Evolutionary conservation across 2,329 filamentous ascomycete genomes (phyloP).

Genomic region (Pseudocercospora macadamiae): DNA sequence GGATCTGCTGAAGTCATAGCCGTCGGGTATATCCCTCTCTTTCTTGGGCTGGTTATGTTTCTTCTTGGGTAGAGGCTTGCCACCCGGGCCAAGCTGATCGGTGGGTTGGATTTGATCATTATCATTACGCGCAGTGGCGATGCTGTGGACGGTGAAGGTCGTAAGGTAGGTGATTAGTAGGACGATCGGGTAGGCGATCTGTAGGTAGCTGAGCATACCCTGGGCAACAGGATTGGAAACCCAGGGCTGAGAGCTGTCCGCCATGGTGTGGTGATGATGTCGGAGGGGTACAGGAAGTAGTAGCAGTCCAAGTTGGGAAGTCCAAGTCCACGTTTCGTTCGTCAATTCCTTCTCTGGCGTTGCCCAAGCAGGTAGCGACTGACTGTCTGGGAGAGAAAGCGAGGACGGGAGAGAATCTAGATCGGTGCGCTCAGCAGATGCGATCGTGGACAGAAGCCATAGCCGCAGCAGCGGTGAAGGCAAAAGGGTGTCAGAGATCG

Average conservation of each 20-base stretch:
- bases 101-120: conserved; percentile 42
- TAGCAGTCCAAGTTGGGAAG: conserved; percentile 55
- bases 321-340: neutral
- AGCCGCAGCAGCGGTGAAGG: neutral
- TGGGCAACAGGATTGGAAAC: conserved; percentile 46
- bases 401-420: neutral
- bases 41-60: conserved; percentile 60
- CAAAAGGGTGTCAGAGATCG: neutral
- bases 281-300: neutral
- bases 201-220: conserved; percentile 51
- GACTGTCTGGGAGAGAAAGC: neutral
- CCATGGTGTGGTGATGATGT: conserved; percentile 18
- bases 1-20: conserved; percentile 64
- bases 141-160: conserved; percentile 64
- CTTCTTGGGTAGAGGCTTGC: conserved; percentile 78
- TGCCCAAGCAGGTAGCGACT: conserved; percentile 1
- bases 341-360: neutral
- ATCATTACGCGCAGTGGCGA: conserved; percentile 54
- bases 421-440: neutral
- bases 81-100: conserved; percentile 74
- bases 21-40: conserved; percentile 45
- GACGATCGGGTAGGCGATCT: conserved; percentile 65
- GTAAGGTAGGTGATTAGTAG: conserved; percentile 66
- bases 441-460: neutral
- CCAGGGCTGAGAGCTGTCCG: conserved; percentile 30